Base-by-base conservation (phyloP, 768 basidiomycete genomes). In the Suillus paluster region DNA sequence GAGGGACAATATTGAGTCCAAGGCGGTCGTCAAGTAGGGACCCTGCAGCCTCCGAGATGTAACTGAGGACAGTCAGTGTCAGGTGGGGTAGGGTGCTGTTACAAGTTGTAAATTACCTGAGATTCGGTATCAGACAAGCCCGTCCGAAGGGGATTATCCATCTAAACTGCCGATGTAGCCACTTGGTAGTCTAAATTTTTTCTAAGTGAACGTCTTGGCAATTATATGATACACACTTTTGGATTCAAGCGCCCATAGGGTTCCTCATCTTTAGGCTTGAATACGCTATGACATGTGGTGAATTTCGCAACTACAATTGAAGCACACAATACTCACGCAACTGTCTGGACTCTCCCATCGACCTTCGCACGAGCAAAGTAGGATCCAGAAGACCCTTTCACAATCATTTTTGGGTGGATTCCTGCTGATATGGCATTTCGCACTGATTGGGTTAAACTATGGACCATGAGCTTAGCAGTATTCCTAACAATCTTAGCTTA, bases 81-180 rank as follows among this genome's bases (percentile, higher is more conserved):
- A 23, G 14, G 49, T 65, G 10, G 58, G 25, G 39, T 11, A 36
- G 9, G 21, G 45, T 15, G 48, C n/a, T 30, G 11, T 17, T 46
- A 58, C 1, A 36, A 25, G 61, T 14, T 3, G 23, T 52, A 60
- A 59, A 64, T 44, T 64, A 90, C 91, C 92, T 94, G 30, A 95
- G 78, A 74, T 95, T 94, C 27, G 94, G 94, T 71, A 95, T 92
- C 57, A 96, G 84, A 69, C 93, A 97, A 23, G 90, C 85, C 39
- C 95, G 83, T 15, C 95, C 95, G 71, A 96, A 96, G 30, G 93
- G 93, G 68, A 95, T 92, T 58, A 95, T 86, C 90, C 90, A 94
- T 62, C 90, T 84, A 69, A 94, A 89, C 71, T 95, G 90, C 65
- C 92, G 84, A 76, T 94, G 93, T 33, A 94, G 77, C 92, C 93